Percentiles rank a stretch among this genome's conserved stretches.
phyloP scores from a whole-genome alignment of 1,139 yeast genomes.

The Nadsonia starkeyi-henricii region DNA sequence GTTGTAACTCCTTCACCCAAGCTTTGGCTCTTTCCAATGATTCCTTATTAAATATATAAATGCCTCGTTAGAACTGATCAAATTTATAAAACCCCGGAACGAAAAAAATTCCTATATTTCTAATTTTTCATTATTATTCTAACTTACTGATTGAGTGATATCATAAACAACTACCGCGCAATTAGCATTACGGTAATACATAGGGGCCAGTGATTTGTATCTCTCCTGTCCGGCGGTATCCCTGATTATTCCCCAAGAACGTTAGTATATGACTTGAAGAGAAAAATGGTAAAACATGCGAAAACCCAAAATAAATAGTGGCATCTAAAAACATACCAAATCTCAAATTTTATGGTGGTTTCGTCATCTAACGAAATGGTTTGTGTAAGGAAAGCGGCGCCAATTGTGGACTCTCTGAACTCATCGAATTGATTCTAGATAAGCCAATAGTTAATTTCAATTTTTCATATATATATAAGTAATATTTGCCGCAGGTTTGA shows the following conservation, averaged over 20 bases:
- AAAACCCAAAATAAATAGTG: neutral
- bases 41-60: slow-evolving; percentile 10
- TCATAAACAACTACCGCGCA: slow-evolving; percentile 79
- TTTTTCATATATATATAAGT: neutral
- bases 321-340: slow-evolving; percentile 22
- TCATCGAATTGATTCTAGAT: slow-evolving; percentile 71
- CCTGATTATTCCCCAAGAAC: slow-evolving; percentile 35
- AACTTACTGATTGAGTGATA: slow-evolving; percentile 37
- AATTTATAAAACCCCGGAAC: too few relatives aligned
- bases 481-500: neutral
- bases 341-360: slow-evolving; percentile 34
- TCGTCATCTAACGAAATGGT: slow-evolving; percentile 52
- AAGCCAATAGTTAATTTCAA: slow-evolving; percentile 20
- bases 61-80: slow-evolving; percentile 4
- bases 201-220: slow-evolving; percentile 77
- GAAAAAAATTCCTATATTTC: too few relatives aligned
- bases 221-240: slow-evolving; percentile 94
- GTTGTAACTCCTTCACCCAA: slow-evolving; percentile 91
- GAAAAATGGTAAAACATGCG: neutral
- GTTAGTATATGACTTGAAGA: too few relatives aligned
- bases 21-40: slow-evolving; percentile 83
- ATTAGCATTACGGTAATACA: slow-evolving; percentile 82
- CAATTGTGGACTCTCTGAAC: slow-evolving; percentile 87
- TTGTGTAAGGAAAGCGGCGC: slow-evolving; percentile 94
- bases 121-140: too few relatives aligned